Evolutionary conservation across 1,139 yeast species (phyloP).

Genomic region (Magnusiomyces suaveolens): DNA sequence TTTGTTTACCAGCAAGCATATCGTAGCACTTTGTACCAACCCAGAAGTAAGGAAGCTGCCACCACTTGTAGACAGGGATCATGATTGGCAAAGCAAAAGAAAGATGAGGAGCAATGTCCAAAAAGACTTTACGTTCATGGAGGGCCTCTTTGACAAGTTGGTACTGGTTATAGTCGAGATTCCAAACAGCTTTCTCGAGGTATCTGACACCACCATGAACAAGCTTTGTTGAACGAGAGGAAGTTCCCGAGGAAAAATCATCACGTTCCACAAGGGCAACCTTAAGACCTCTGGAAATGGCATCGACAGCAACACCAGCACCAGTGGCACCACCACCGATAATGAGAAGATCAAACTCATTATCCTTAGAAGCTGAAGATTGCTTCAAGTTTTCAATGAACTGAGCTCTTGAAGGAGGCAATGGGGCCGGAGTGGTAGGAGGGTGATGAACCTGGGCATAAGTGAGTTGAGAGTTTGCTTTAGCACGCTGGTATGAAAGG

Average conservation of each 20-base stretch:
- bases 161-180: slow-evolving; percentile 77
- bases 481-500: neutral
- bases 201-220: slow-evolving; percentile 97
- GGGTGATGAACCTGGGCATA: slow-evolving; percentile 3
- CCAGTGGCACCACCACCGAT: slow-evolving; percentile 98
- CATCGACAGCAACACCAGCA: slow-evolving; percentile 87
- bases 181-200: slow-evolving; percentile 86
- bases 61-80: slow-evolving; percentile 91
- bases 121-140: slow-evolving; percentile 81
- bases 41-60: slow-evolving; percentile 94
- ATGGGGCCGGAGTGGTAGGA: slow-evolving; percentile 8
- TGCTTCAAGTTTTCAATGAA: slow-evolving; percentile 8
- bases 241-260: slow-evolving; percentile 88
- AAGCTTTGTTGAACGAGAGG: slow-evolving; percentile 92
- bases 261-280: slow-evolving; percentile 79
- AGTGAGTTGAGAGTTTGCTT: slow-evolving; percentile 6
- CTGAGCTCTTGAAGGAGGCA: slow-evolving; percentile 9
- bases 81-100: slow-evolving; percentile 80
- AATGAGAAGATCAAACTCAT: slow-evolving; percentile 64
- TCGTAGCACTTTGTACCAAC: slow-evolving; percentile 89
- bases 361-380: slow-evolving; percentile 13
- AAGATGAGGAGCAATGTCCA: slow-evolving; percentile 89
- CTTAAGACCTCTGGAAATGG: slow-evolving; percentile 80
- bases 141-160: slow-evolving; percentile 90
- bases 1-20: slow-evolving; percentile 83